These are phyloP conservation scores for Picea mariana DNA, from an alignment of 83 land plant species.

Conservation along the genomic window DNA sequence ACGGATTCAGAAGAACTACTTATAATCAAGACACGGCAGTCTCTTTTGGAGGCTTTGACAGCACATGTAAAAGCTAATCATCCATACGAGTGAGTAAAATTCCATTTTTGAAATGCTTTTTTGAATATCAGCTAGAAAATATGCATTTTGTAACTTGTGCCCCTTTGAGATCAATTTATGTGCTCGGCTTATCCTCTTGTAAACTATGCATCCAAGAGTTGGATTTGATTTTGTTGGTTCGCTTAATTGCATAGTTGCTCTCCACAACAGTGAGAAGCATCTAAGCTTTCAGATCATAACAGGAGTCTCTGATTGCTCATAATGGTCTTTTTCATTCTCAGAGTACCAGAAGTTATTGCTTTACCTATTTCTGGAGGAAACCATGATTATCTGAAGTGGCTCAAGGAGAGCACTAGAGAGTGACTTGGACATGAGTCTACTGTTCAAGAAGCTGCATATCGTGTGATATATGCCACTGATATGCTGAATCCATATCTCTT, in stretches of 20 bases:
- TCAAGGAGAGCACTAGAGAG: conserved; percentile 74
- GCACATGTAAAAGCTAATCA: conserved; percentile 86
- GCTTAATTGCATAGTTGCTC: not conserved
- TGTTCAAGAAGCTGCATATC: too few species aligned
- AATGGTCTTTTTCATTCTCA: conserved; percentile 19
- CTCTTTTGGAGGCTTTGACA: conserved; percentile 77
- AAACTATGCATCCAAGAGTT: not conserved
- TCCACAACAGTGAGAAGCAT: not conserved
- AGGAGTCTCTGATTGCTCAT: not conserved
- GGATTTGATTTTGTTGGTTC: not conserved
- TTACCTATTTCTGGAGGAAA: conserved; percentile 90
- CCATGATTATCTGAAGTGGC: conserved; percentile 81
- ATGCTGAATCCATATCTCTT: too few species aligned
- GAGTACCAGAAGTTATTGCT: conserved; percentile 95
- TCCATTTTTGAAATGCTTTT: not conserved
- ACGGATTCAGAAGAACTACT: conserved; percentile 88
- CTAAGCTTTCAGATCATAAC: not conserved
- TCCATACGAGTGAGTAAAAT: conserved; percentile 79
- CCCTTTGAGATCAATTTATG: not conserved
- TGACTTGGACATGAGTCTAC: not conserved
- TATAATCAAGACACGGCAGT: conserved; percentile 88
- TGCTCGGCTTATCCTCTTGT: not conserved
- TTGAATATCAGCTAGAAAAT: not conserved
- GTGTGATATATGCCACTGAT: too few species aligned
- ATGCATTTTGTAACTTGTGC: not conserved